Percentiles rank a stretch among this genome's conserved stretches.
phyloP scores from a whole-genome alignment of 108 stramenopile species.

The Nitzschia inconspicua region DNA sequence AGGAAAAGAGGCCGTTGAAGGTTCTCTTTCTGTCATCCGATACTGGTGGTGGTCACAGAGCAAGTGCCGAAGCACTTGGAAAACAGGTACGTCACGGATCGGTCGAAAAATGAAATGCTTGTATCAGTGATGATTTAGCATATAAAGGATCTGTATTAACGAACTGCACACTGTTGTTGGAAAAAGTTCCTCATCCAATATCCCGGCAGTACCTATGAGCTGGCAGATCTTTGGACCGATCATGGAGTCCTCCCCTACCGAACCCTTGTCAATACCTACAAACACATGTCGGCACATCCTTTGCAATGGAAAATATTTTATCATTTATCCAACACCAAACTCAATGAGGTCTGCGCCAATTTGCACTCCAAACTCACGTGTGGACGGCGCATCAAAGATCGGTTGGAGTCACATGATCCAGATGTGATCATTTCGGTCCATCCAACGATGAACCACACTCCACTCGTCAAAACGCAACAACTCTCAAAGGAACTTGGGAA shows the following conservation, averaged over 20 bases:
- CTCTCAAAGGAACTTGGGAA: constrained; percentile 55
- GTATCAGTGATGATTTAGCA: not conserved
- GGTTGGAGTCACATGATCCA: constrained; percentile 61
- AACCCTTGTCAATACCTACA: constrained; percentile 65
- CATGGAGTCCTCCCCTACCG: constrained; percentile 55
- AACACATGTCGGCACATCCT: constrained; percentile 80
- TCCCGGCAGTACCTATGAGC: constrained; percentile 84
- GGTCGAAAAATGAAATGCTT: not conserved
- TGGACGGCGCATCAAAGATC: constrained; percentile 51
- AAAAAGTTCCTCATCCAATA: constrained; percentile 75
- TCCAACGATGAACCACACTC: constrained; percentile 91
- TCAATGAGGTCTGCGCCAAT: constrained; percentile 54
- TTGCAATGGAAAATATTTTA: constrained; percentile 85
- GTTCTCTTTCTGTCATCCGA: constrained; percentile 92
- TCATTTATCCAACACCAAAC: constrained; percentile 62
- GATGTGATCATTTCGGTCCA: constrained; percentile 93
- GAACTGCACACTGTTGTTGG: not conserved
- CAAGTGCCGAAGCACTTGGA: constrained; percentile 91
- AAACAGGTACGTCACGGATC: constrained; percentile 42
- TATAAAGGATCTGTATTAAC: too few relatives aligned
- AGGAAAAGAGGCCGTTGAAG: constrained; percentile 49
- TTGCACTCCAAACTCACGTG: constrained; percentile 51
- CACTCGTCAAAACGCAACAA: constrained; percentile 48
- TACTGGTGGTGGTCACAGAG: constrained; percentile 98
- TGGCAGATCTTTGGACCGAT: constrained; percentile 82